These are phyloP conservation scores for Beauveria varroae DNA, from an alignment of 2,329 filamentous ascomycete genomes.

Conservation along the genomic window DNA sequence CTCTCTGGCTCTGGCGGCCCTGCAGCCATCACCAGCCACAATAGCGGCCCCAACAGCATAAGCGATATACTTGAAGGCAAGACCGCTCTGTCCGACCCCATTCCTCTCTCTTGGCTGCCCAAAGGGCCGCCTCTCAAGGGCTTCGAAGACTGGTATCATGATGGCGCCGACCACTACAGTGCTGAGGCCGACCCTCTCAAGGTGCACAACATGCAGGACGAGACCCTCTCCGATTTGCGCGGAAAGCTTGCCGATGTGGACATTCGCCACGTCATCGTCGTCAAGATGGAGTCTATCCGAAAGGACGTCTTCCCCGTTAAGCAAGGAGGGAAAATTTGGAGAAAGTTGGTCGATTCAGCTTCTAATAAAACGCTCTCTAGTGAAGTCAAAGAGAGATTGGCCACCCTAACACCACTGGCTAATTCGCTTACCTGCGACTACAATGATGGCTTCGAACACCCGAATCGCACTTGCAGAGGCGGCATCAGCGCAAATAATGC, in stretches of 20 bases:
- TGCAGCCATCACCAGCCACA: conserved; percentile 19
- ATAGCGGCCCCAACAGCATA: conserved; percentile 20
- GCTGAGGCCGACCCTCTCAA: conserved; percentile 31
- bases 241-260: conserved; percentile 23
- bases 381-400: conserved; percentile 21
- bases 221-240: conserved; percentile 20
- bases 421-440: conserved; percentile 29
- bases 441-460: conserved; percentile 22
- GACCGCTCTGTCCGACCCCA: conserved; percentile 20
- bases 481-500: conserved; percentile 34
- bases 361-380: conserved; percentile 25
- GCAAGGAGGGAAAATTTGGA: conserved; percentile 30
- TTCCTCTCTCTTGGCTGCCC: conserved; percentile 21
- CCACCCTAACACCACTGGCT: conserved; percentile 24
- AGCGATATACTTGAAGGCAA: conserved; percentile 20
- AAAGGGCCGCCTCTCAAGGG: conserved; percentile 11
- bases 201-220: conserved; percentile 30
- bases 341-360: conserved; percentile 25
- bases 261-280: conserved; percentile 35
- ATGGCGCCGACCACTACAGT: conserved; percentile 23
- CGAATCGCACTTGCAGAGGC: conserved; percentile 20
- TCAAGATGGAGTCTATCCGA: conserved; percentile 37
- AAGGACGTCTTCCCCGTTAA: conserved; percentile 39
- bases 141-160: conserved; percentile 24
- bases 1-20: conserved; percentile 23